Evolutionary conservation across 305 asterid genomes (phyloP), one percentile per base, ranked within the genome.

Genomic region (Rubia occidens): DNA sequence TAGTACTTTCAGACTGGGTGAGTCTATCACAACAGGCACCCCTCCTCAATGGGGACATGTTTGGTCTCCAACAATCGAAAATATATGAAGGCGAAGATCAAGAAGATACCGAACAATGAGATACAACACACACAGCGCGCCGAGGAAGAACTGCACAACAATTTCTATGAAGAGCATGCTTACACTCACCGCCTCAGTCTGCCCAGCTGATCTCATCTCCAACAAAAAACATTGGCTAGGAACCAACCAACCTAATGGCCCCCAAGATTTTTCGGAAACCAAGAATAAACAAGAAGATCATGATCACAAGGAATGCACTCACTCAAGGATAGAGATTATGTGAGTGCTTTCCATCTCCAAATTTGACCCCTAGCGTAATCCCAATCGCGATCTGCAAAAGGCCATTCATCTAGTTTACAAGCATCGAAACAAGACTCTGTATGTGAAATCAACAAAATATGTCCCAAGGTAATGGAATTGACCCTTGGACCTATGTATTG

Each of bases 401-500:
- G 9, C 21, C 3, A 51, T 15, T 51, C 26, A 24, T 24, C 26
- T 0, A 24, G 26, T 24, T 24, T 24, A 24, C 15, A 44, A 10
- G 11, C 4, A 47, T n/a, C 14, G 8, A 47, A 47, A 47, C 55
- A 47, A 1, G 20, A 47, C 55, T 47, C 18, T 44, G 10, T 44
- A 44, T 0, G 1, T 44, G 15, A 11, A 24, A 24, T 24, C 1
- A 44, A 44, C 47, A 44, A 0, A 44, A 44, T 43, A 43, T 24
- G 78, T 95, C 96, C 99, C 98, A 91, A 26, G 89, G 94, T 72
- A 95, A 78, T 8, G 99, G 99, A 76, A 95, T 95, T 44, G 99
- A 95, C 66, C 99, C 99, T 79, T 98, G 88, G 73, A 91, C 92
- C 99, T 95, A 77, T 73, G 83, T 72, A 74, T 72, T 78, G 60